Base-by-base conservation (phyloP, 768 basidiomycete species). In the Boletus insuetus region DNA sequence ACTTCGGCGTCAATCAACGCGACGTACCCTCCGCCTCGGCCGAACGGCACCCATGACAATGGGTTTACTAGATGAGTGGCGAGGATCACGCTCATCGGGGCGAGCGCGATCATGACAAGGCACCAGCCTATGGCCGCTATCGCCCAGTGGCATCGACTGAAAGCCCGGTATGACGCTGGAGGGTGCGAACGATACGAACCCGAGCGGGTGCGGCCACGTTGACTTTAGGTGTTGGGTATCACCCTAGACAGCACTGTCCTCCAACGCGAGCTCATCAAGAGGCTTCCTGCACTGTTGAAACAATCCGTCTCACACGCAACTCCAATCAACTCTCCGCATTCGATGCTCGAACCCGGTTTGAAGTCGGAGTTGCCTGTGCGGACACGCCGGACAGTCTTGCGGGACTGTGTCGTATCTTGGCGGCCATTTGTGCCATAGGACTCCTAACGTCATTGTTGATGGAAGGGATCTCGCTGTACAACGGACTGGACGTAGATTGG, bases 231-330 rank as follows among this genome's bases (percentile, higher is more conserved):
- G 5, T 80, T 80, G 76, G 83, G 83, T 3, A 68, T 83, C 48
- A 71, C 76, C 0, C 73, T 85, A 49, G 76, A 78, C 4, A 70
- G 73, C 14, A 75, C 77, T 0, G 72, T 84, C 40, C 69, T 84
- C 1, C 79, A 80, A 57, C 85, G 82, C 63, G 55, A 76, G 50
- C 75, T 85, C 9, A 63, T 63, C 6, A 68, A 61, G 32, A 64
- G 63, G 3, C 75, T 85, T 0, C 81, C 83, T 0, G 41, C 45
- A 0, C 67, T 58, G 0, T 80, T 81, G 54, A 32, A 70, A 9
- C 41, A 59, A 2, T 62, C 64, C 24, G 67, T 79, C 55, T 72
- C 74, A 0, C 53, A 63, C n/a, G 76, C 75, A 13, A 67, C 70
- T 22, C 72, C 78, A 38, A 66, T 82, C 49, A 62, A 14, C 76